Evolutionary conservation across 192 early-diverging fungal genomes (phyloP), one percentile per base, ranked within the genome.

Genomic region (Lobosporangium transversale): DNA sequence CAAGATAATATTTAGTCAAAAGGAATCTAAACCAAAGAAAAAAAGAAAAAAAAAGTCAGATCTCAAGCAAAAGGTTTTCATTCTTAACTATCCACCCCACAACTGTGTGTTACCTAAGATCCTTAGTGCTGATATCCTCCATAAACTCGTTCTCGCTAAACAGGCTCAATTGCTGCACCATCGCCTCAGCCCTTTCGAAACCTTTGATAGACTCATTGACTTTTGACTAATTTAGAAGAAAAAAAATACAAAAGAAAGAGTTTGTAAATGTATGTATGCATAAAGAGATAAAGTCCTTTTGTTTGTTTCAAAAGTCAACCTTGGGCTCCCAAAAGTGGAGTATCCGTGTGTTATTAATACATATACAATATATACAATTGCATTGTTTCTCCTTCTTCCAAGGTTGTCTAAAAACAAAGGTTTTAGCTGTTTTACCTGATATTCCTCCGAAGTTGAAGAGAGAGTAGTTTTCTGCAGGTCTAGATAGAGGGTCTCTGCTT

Each of bases 61-160:
- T 11, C 31, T 37, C 32, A 53, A 55, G 30, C 33, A 30, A 36
- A 40, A 40, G 14, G 8, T 40, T 7, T 40, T 7, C 7, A 40
- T 14, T 40, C 14, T 14, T 7, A 40, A 40, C 37, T 14, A 14
- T 14, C 37, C 23, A 37, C 2, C 12, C 8, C 48, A 30, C n/a
- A n/a, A n/a, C n/a, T n/a, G n/a, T n/a, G n/a, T n/a, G n/a, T n/a
- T 80, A 86, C 85, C 85, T 81, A 23, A 98, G 83, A 74, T 96
- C 93, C 21, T 82, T 80, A 8, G 94, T 92, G 42, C 88, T 90
- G 31, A 97, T 89, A 78, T 98, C 97, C 7, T 98, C 94, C 48
- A 93, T 59, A 18, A 87, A 86, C 66, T 98, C 97, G 79, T 98
- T 97, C 21, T 74, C 82, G 68, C 93, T 94, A 68, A 98, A 97